Evolutionary conservation across 495 filamentous ascomycete genomes (phyloP).

Genomic region (Hypoxylon perforatum): DNA sequence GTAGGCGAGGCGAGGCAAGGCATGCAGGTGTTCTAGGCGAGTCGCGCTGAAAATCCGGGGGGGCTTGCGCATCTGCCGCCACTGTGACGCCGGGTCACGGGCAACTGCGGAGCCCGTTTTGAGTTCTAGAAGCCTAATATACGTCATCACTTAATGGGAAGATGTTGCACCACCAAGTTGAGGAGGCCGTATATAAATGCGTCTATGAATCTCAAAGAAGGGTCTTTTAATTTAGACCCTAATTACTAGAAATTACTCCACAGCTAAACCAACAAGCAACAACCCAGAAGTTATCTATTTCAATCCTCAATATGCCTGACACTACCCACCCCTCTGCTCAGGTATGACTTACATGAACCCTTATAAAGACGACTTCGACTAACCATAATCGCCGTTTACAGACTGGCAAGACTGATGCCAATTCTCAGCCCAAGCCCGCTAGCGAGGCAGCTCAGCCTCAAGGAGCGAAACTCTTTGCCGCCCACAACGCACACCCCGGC

Average conservation of each 20-base stretch:
- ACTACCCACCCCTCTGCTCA: conserved; percentile 33
- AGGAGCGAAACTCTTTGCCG: conserved; percentile 50
- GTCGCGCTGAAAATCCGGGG: conserved; percentile 40
- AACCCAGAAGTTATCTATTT: conserved; percentile 5
- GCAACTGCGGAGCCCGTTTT: conserved; percentile 32
- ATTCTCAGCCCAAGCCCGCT: conserved; percentile 45
- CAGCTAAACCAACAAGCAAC: conserved; percentile 1
- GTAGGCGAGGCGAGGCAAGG: not conserved
- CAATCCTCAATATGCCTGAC: conserved; percentile 41
- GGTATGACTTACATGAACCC: conserved; percentile 30
- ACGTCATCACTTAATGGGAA: conserved; percentile 45
- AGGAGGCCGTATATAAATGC: conserved; percentile 28
- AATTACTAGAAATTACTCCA: not conserved
- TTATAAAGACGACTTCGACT: not conserved
- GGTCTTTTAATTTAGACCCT: not conserved
- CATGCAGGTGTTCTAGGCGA: not conserved
- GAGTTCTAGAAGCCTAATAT: conserved; percentile 28
- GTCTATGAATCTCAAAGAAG: not conserved
- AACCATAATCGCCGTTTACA: conserved; percentile 7
- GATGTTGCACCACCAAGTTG: conserved; percentile 29
- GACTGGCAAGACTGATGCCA: conserved; percentile 47
- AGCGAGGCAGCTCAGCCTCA: conserved; percentile 47
- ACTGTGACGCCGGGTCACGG: conserved; percentile 47
- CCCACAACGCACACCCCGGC: conserved; percentile 61
- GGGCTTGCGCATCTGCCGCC: conserved; percentile 39